These are phyloP conservation scores for Vaccinium myrtillus DNA, from an alignment of 148 eudicot genomes.

Conservation along the genomic window DNA sequence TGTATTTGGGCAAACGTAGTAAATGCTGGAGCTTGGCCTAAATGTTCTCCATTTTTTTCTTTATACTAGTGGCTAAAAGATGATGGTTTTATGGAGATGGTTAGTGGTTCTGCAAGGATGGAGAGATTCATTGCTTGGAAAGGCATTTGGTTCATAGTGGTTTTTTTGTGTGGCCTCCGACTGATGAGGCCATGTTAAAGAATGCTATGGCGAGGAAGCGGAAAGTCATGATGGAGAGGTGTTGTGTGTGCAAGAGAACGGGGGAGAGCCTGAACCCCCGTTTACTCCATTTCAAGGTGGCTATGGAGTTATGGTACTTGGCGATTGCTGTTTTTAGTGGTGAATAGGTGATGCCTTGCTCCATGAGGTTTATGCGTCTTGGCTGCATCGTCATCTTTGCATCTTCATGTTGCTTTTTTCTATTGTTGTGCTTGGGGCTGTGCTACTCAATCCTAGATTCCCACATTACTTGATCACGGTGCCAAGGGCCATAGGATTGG, in stretches of 20 bases:
- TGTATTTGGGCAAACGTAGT: background rate
- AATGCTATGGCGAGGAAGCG: background rate
- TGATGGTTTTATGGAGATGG: constrained; percentile 5
- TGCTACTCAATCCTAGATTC: background rate
- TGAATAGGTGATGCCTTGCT: background rate
- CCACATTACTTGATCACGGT: background rate
- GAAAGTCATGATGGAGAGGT: background rate
- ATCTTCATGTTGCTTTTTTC: background rate
- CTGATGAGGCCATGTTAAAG: background rate
- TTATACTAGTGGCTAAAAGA: background rate
- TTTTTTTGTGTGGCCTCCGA: background rate
- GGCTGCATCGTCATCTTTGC: background rate
- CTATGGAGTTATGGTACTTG: background rate
- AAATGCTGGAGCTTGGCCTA: background rate
- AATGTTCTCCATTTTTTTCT: background rate
- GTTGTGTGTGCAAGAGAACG: background rate
- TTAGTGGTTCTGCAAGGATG: background rate
- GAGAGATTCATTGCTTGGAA: background rate
- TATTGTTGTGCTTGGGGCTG: background rate
- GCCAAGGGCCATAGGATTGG: background rate
- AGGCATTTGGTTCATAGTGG: constrained; percentile 6
- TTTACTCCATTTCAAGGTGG: background rate
- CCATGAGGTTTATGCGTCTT: background rate
- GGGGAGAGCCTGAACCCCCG: background rate
- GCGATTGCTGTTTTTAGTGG: background rate